Base-by-base conservation (phyloP, 1,284 basidiomycete species). In the Rhizoctonia solani region DNA sequence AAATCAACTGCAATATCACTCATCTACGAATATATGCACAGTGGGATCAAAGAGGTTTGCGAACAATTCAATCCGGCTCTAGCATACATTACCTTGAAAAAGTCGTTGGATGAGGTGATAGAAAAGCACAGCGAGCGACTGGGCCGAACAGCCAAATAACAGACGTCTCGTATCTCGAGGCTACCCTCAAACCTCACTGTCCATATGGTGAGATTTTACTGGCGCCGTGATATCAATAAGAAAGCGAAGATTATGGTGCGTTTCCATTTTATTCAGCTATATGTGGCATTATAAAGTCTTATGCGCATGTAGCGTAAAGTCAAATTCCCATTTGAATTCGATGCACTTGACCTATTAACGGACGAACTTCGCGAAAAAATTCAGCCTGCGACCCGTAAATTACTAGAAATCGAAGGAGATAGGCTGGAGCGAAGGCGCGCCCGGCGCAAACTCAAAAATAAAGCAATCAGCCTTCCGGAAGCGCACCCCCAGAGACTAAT, bases 181-280 rank as follows among this genome's bases (percentile, higher is more conserved):
- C 80, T 98, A 27, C 97, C 96, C 0, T 77, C 85, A 4, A 94
- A 95, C 75, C 83, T 97, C 42, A 88, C 90, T 8, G 85, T 95
- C 3, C 93, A 95, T 73, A 92, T 98, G 88, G 94, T 96, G 5
- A 88, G 97, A 53, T 99, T 99, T 78, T 92, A 90, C 71, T 99
- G 96, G 96, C 82, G 93, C 69, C 82, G 87, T 49, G 96, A 98
- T 72, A 95, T 98, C 68, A 81, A 81, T 71, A 95, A 93, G 80
- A 95, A 95, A 74, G 87, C 92, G 1, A 95, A 95, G 79, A 94
- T 95, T 75, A 92, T 95, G 92, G 87, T 88, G 66, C 53, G 77
- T 72, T 3, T 11, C 53, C 42, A n/a, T n/a, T n/a, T n/a, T n/a
- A n/a, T n/a, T n/a, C 50, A 16, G 54, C 11, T 47, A 13, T 54